phyloP scores from a whole-genome alignment of 2,329 filamentous ascomycete genomes.

The Cercospora berteroae region DNA sequence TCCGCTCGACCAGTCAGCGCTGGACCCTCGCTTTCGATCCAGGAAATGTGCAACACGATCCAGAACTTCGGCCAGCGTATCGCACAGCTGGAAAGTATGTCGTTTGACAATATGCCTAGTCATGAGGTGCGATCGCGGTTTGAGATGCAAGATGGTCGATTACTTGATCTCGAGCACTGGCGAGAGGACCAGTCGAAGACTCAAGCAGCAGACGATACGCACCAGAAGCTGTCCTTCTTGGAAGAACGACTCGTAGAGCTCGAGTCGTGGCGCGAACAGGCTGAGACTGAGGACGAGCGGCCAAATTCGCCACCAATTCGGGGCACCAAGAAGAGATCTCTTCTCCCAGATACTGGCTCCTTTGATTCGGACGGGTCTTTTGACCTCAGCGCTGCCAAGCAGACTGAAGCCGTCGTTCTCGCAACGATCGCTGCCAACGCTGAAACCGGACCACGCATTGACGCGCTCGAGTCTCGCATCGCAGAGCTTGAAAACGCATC shows the following conservation, averaged over 20 bases:
- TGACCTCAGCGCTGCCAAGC: conserved; percentile 37
- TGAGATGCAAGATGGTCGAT: conserved; percentile 64
- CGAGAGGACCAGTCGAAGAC: conserved; percentile 32
- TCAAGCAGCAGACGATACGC: conserved; percentile 40
- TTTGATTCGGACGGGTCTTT: conserved; percentile 43
- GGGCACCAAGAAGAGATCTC: conserved; percentile 35
- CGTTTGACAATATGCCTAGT: conserved; percentile 64
- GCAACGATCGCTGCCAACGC: conserved; percentile 37
- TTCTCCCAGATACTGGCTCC: conserved; percentile 39
- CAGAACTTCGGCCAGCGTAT: conserved; percentile 56
- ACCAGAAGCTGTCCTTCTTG: conserved; percentile 35
- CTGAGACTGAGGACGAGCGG: conserved; percentile 30
- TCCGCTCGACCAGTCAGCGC: conserved; percentile 12
- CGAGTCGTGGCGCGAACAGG: conserved; percentile 50
- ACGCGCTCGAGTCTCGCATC: conserved; percentile 49
- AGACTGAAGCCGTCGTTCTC: conserved; percentile 37
- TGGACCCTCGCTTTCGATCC: conserved; percentile 41
- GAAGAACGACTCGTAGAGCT: conserved; percentile 67
- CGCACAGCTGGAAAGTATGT: conserved; percentile 67
- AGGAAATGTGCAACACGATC: conserved; percentile 51
- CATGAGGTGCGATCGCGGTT: conserved; percentile 69
- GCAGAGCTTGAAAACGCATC: conserved; percentile 57
- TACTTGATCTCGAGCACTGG: conserved; percentile 66
- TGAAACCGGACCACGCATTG: conserved; percentile 46
- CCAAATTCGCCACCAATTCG: conserved; percentile 33